A percentile compares a stretch with the other conserved stretches of the same genome.
Conservation (phyloP, 208 protist species). For the Acanthamoeba lenticulata region DNA sequence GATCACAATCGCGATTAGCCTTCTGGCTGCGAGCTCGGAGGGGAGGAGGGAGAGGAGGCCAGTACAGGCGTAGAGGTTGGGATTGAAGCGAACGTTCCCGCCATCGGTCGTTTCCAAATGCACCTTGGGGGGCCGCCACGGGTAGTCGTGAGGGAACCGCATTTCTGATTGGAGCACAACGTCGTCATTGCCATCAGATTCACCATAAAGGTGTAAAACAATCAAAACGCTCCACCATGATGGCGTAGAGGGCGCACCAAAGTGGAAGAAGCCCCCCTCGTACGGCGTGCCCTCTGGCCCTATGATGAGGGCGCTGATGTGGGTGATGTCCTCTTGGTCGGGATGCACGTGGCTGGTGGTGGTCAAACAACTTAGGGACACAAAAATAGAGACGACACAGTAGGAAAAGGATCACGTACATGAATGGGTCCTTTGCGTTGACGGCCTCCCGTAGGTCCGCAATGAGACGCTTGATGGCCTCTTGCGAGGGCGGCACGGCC, state of each 20-base stretch:
- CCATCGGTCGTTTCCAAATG: slow-evolving; percentile 84
- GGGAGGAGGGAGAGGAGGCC: no score
- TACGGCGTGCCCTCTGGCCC: slow-evolving; percentile 82
- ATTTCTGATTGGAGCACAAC: slow-evolving; percentile 54
- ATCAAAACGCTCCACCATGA: neutral
- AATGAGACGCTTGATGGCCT: neutral
- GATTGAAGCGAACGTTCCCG: slow-evolving; percentile 89
- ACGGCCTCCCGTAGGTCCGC: slow-evolving; percentile 17
- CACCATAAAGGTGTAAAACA: neutral
- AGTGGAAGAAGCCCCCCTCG: slow-evolving; percentile 78
- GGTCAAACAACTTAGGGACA: neutral
- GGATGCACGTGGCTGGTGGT: neutral
- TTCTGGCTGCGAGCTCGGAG: no score
- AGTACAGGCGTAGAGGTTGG: slow-evolving; percentile 89
- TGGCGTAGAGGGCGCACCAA: slow-evolving; percentile 12
- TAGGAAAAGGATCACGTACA: neutral
- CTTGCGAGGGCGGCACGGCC: neutral
- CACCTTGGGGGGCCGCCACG: slow-evolving; percentile 63
- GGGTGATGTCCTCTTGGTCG: slow-evolving; percentile 49
- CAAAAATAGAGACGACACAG: neutral
- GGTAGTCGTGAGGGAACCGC: slow-evolving; percentile 74
- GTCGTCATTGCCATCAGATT: neutral
- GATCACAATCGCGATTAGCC: no score
- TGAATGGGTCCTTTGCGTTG: slow-evolving; percentile 24
- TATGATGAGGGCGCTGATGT: slow-evolving; percentile 71